phyloP scores from a whole-genome alignment of 495 filamentous ascomycete species.

The Tuber calosporum region DNA sequence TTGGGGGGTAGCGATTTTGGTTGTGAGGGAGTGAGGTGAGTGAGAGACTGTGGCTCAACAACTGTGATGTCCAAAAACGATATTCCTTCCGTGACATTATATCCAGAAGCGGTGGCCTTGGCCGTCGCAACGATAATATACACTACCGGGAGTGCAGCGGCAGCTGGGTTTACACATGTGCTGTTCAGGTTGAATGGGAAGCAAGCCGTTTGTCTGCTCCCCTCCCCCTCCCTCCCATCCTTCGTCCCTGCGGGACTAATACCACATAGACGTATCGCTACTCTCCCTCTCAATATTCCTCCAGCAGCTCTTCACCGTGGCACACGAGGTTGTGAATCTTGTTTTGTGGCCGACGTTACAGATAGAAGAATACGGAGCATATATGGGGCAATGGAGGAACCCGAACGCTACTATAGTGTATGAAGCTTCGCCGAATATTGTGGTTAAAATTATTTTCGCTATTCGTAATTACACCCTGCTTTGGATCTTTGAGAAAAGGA shows the following conservation, averaged over 20 bases:
- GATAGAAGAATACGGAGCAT: slow-evolving; percentile 7
- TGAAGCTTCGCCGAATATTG: slow-evolving; percentile 19
- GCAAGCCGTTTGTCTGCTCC: slow-evolving; percentile 30
- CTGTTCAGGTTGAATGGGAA: slow-evolving; percentile 38
- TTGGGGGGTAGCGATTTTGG: not conserved
- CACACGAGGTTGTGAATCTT: slow-evolving; percentile 22
- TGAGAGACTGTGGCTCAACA: not conserved
- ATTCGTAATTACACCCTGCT: slow-evolving; percentile 22
- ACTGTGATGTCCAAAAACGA: slow-evolving; percentile 13
- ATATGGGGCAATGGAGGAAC: slow-evolving; percentile 30
- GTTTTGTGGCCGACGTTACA: slow-evolving; percentile 24
- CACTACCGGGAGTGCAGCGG: slow-evolving; percentile 23
- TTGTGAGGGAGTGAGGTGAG: not conserved
- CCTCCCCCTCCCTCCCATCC: not conserved
- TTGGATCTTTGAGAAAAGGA: not conserved
- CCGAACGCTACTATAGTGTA: slow-evolving; percentile 26
- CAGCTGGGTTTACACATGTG: slow-evolving; percentile 33
- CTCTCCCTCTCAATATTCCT: slow-evolving; percentile 35
- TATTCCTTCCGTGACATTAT: slow-evolving; percentile 22
- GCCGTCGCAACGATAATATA: slow-evolving; percentile 27
- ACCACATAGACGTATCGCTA: slow-evolving; percentile 30
- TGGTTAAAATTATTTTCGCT: slow-evolving; percentile 19
- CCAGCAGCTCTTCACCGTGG: slow-evolving; percentile 33
- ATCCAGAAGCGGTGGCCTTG: slow-evolving; percentile 24
- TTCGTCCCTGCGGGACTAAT: not conserved